Percentiles rank a stretch among this genome's conserved stretches.
Evolutionary conservation across 176 grass and related monocot genomes (phyloP).

Genomic region (Oryza meyeriana): DNA sequence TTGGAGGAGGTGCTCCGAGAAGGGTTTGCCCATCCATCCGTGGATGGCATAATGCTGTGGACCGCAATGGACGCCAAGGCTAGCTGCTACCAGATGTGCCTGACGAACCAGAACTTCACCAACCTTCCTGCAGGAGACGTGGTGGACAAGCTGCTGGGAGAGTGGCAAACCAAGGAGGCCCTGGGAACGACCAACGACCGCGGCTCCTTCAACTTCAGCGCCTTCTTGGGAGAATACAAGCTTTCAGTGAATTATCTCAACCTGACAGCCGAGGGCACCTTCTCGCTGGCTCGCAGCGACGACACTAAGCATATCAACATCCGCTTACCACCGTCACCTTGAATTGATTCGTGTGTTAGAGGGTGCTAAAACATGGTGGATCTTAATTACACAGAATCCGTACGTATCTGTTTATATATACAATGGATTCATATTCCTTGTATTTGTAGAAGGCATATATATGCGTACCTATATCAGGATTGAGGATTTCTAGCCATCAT

Average conservation of each 20-base stretch:
- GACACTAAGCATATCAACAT: slow-evolving; percentile 81
- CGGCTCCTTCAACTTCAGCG: slow-evolving; percentile 72
- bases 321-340: slow-evolving; percentile 14
- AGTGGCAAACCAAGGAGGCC: slow-evolving; percentile 73
- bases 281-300: slow-evolving; percentile 49
- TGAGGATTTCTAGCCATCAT: background rate
- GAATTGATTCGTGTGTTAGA: background rate
- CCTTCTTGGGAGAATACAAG: slow-evolving; percentile 68
- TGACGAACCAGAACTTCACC: slow-evolving; percentile 49
- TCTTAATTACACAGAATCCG: background rate
- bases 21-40: slow-evolving; percentile 68
- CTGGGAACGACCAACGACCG: slow-evolving; percentile 55
- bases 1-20: slow-evolving; percentile 81
- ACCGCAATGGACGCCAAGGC: slow-evolving; percentile 51
- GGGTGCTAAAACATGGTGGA: background rate
- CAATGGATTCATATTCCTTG: background rate
- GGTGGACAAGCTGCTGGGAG: slow-evolving; percentile 60
- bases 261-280: slow-evolving; percentile 39
- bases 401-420: background rate
- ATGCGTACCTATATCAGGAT: background rate
- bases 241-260: slow-evolving; percentile 45
- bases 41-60: slow-evolving; percentile 84
- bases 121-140: slow-evolving; percentile 74
- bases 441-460: no score
- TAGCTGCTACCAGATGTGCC: slow-evolving; percentile 92